phyloP scores from a whole-genome alignment of 2,329 filamentous ascomycete genomes.

The Chaetothyriales sp. region DNA sequence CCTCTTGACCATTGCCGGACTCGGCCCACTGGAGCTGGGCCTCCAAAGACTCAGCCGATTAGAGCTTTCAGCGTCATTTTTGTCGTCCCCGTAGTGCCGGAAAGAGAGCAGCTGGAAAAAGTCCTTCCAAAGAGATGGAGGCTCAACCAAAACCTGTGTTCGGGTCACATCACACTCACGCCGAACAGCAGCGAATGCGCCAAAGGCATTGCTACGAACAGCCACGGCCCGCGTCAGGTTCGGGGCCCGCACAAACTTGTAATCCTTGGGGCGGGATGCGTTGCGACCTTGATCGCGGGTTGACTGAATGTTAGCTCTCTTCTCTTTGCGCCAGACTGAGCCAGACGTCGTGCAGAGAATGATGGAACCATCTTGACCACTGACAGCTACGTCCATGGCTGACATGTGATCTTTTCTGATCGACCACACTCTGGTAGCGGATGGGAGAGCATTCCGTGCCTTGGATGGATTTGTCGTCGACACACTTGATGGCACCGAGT shows the following conservation, averaged over 20 bases:
- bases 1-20: slow-evolving; percentile 23
- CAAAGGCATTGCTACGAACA: slow-evolving; percentile 76
- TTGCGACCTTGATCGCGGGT: slow-evolving; percentile 16
- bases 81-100: slow-evolving; percentile 38
- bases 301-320: slow-evolving; percentile 61
- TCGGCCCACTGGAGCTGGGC: slow-evolving; percentile 4
- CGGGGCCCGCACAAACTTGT: slow-evolving; percentile 86
- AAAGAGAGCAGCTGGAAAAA: slow-evolving; percentile 56
- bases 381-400: slow-evolving; percentile 66
- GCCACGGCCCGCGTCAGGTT: slow-evolving; percentile 71
- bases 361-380: slow-evolving; percentile 78
- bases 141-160: slow-evolving; percentile 51
- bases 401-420: slow-evolving; percentile 72
- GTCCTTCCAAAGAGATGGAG: slow-evolving; percentile 59
- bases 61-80: slow-evolving; percentile 31
- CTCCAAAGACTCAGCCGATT: slow-evolving; percentile 34
- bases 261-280: slow-evolving; percentile 57
- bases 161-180: slow-evolving; percentile 71
- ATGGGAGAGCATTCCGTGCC: slow-evolving; percentile 66
- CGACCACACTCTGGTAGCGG: slow-evolving; percentile 73
- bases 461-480: slow-evolving; percentile 90
- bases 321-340: slow-evolving; percentile 80
- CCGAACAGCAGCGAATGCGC: slow-evolving; percentile 75
- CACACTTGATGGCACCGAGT: slow-evolving; percentile 42
- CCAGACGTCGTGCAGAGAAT: slow-evolving; percentile 87